A percentile compares a stretch with the other conserved stretches of the same genome.
These are phyloP conservation scores for Oryza longistaminata DNA, from an alignment of 176 grass and related monocot genomes.

Conservation along the genomic window DNA sequence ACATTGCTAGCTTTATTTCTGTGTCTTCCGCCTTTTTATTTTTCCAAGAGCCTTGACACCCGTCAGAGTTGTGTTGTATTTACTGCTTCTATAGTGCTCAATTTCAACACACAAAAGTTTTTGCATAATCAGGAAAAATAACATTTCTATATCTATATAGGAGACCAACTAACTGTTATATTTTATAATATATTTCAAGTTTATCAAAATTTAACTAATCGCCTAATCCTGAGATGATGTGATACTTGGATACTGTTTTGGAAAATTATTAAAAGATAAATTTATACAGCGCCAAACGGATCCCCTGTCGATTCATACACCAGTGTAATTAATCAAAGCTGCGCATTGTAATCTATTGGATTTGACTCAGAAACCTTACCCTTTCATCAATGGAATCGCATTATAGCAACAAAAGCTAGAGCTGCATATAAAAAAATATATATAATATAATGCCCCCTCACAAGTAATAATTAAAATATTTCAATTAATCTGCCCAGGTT, in stretches of 20 bases:
- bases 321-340: not conserved
- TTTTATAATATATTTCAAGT: no score
- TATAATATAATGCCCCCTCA: not conserved
- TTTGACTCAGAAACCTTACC: not conserved
- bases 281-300: not conserved
- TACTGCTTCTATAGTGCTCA: no score
- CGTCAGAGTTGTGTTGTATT: not conserved
- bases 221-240: not conserved
- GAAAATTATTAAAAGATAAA: not conserved
- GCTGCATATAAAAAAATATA: not conserved
- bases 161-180: no score
- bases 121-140: no score
- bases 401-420: not conserved
- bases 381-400: conserved; percentile 1
- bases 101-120: no score
- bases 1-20: not conserved
- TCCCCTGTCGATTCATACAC: no score
- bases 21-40: not conserved
- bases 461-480: not conserved
- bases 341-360: not conserved
- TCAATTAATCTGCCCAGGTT: conserved; percentile 23
- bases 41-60: not conserved
- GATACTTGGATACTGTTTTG: not conserved
- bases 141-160: no score
- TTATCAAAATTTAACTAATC: not conserved